phyloP scores from a whole-genome alignment of 2,329 filamentous ascomycete genomes.

The Trichophyton benhamiae region DNA sequence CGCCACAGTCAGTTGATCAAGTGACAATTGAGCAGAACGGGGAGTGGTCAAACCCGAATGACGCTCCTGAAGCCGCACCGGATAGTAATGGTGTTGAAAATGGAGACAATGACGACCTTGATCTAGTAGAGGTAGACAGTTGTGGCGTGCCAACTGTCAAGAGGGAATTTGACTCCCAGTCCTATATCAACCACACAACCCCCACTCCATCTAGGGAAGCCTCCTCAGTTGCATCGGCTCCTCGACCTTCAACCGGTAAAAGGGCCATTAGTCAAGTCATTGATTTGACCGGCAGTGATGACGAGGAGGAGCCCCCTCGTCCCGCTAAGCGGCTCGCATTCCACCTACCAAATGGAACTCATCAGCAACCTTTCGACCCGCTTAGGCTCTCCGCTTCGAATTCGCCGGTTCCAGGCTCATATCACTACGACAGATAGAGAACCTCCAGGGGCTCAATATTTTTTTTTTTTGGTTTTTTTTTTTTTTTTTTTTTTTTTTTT shows the following conservation, averaged over 20 bases:
- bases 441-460: neutral
- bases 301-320: conserved; percentile 34
- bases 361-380: neutral
- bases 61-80: conserved; percentile 27
- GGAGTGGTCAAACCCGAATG: conserved; percentile 50
- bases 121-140: conserved; percentile 40
- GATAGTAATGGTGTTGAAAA: conserved; percentile 27
- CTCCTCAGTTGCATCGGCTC: conserved; percentile 28
- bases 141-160: conserved; percentile 27
- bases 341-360: conserved; percentile 11
- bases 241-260: conserved; percentile 31
- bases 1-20: conserved; percentile 59
- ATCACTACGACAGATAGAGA: neutral
- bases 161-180: conserved; percentile 23
- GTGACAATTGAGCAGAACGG: conserved; percentile 85
- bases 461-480: too few species aligned
- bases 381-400: neutral
- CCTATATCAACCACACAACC: conserved; percentile 14
- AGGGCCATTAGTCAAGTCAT: conserved; percentile 39
- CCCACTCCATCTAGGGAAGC: conserved; percentile 27
- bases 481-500: too few species aligned
- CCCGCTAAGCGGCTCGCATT: conserved; percentile 25
- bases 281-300: conserved; percentile 43
- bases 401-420: neutral
- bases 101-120: conserved; percentile 38